Base-by-base conservation (phyloP, 306 rosid genomes). In the Vachellia pachyceras region DNA sequence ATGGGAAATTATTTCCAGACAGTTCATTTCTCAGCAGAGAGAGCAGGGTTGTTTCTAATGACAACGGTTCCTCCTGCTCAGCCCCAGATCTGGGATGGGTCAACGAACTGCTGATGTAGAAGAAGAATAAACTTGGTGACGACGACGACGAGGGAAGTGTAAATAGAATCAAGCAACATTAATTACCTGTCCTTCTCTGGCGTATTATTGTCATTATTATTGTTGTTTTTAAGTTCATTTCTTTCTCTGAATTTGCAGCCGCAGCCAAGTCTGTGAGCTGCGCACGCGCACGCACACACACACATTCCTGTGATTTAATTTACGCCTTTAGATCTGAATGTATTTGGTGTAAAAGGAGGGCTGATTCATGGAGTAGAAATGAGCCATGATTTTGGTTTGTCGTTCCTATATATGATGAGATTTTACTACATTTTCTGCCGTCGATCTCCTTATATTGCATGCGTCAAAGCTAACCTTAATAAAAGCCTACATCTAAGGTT, bases 41-140 rank as follows among this genome's bases (percentile, higher is more conserved):
- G 1, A 58, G 58, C 65, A 82, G 63, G 78, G 65, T 18, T 18
- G 80, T 80, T 75, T 40, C 22, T 42, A 74, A 54, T 10, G 78
- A 71, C 1, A 86, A 79, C 80, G 89, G 80, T 0, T 73, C 77
- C 46, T 54, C 64, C 29, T 79, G 85, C 69, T 67, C 88, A 3
- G 87, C 85, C 42, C 99, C 96, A 0, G 99, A 95, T 88, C 89
- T 95, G 15, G 96, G 92, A 39, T 95, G 99, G 99, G 94, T 95
- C 49, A 90, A 95, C 64, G 99, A 95, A 5, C 85, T 95, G 41
- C 82, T 95, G 87, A 91, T 90, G 99, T 95, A 90, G 83, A 64
- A 44, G 17, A 61, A 40, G 17, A 67, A 5, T 47, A 45, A n/a
- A 12, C 36, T 29, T 45, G 20, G 12, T 17, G 72, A 7, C 35